Evolutionary conservation across 2,329 filamentous ascomycete species (phyloP).

Genomic region (Fusarium sp.): DNA sequence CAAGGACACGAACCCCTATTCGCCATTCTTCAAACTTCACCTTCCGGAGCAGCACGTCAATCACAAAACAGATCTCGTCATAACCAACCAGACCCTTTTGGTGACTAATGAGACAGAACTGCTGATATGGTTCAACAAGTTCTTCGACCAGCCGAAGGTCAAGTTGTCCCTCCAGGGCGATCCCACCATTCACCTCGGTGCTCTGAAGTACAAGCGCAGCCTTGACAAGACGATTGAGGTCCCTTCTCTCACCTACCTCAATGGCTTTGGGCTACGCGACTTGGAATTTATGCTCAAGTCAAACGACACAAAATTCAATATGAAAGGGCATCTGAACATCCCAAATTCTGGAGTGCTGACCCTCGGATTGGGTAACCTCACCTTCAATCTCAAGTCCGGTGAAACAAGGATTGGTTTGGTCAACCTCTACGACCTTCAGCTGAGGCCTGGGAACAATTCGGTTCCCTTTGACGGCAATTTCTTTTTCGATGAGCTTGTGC

Average conservation of each 20-base stretch:
- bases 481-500: conserved; percentile 54
- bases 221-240: conserved; percentile 58
- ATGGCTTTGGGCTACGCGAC: conserved; percentile 53
- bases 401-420: conserved; percentile 55
- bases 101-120: conserved; percentile 56
- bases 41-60: conserved; percentile 50
- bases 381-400: conserved; percentile 56
- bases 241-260: conserved; percentile 53
- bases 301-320: conserved; percentile 54
- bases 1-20: conserved; percentile 43
- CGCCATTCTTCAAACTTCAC: conserved; percentile 39
- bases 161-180: conserved; percentile 54
- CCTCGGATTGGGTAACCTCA: conserved; percentile 60
- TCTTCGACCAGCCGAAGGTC: conserved; percentile 53
- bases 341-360: conserved; percentile 59
- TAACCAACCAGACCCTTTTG: conserved; percentile 50
- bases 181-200: conserved; percentile 54
- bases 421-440: conserved; percentile 52
- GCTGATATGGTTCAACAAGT: conserved; percentile 52
- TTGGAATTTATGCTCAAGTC: conserved; percentile 55
- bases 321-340: conserved; percentile 56
- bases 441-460: conserved; percentile 58
- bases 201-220: conserved; percentile 51
- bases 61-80: conserved; percentile 51
- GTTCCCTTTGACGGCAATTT: conserved; percentile 55